Conservation (phyloP, 2,329 filamentous ascomycete species). For the Kalaharituber pfeilii region DNA sequence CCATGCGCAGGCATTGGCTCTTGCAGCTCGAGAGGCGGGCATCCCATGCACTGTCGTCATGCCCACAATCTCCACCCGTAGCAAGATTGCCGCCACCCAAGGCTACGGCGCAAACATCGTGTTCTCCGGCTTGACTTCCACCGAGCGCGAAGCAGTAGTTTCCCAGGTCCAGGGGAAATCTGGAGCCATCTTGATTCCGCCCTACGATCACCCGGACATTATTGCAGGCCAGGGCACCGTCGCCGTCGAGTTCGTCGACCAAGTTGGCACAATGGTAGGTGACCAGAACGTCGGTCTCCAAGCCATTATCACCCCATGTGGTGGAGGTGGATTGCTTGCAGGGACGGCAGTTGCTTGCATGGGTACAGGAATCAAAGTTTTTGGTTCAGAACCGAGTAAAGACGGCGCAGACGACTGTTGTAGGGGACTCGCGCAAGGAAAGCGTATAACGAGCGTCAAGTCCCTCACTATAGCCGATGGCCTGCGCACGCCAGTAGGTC, state of each 20-base stretch:
- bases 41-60: slow-evolving; percentile 82
- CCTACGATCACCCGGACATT: slow-evolving; percentile 84
- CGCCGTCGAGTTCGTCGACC: slow-evolving; percentile 62
- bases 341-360: slow-evolving; percentile 63
- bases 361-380: slow-evolving; percentile 56
- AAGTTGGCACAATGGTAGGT: slow-evolving; percentile 41
- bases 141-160: slow-evolving; percentile 65
- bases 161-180: slow-evolving; percentile 51
- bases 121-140: slow-evolving; percentile 64
- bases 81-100: slow-evolving; percentile 69
- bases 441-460: slow-evolving; percentile 49
- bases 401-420: slow-evolving; percentile 71
- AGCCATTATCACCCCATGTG: slow-evolving; percentile 65
- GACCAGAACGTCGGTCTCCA: slow-evolving; percentile 32
- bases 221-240: slow-evolving; percentile 87
- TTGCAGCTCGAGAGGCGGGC: slow-evolving; percentile 45
- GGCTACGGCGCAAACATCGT: slow-evolving; percentile 61
- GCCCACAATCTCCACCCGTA: slow-evolving; percentile 68
- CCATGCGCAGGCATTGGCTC: slow-evolving; percentile 79
- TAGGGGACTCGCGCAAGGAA: slow-evolving; percentile 47
- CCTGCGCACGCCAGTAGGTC: slow-evolving; percentile 63
- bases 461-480: slow-evolving; percentile 78
- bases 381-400: slow-evolving; percentile 70
- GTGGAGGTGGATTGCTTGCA: slow-evolving; percentile 73
- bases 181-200: slow-evolving; percentile 63